Percentiles rank a stretch among this genome's conserved stretches.
Evolutionary conservation across 2,329 filamentous ascomycete genomes (phyloP).

Genomic region (Pyricularia grisea): DNA sequence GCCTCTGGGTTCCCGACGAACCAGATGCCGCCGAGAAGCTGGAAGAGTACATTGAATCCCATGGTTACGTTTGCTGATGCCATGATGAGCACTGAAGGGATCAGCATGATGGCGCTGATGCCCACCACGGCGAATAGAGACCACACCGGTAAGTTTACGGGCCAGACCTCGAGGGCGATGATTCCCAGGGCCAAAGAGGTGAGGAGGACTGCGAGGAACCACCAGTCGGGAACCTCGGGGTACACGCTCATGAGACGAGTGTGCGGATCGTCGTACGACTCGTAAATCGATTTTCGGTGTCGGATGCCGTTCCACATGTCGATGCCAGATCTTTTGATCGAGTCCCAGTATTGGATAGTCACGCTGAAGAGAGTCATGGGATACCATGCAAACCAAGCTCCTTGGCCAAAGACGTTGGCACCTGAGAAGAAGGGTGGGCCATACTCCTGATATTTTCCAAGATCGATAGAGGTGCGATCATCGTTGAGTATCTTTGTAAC

Average conservation of each 20-base stretch:
- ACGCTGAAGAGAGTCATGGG: constrained; percentile 6
- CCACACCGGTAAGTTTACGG: constrained; percentile 18
- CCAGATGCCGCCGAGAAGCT: constrained; percentile 28
- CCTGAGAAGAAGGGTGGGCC: constrained; percentile 8
- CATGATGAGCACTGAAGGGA: constrained; percentile 30
- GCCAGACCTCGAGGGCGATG: constrained; percentile 19
- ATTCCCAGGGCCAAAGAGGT: constrained; percentile 17
- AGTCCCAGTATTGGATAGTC: constrained; percentile 6
- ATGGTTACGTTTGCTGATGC: constrained; percentile 33
- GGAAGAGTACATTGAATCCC: constrained; percentile 27
- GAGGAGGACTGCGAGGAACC: constrained; percentile 31
- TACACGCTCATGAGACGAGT: constrained; percentile 32
- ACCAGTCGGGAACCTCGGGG: constrained; percentile 39
- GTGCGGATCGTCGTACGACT: constrained; percentile 31
- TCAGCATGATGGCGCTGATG: constrained; percentile 28
- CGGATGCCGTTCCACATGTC: constrained; percentile 28
- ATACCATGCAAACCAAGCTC: constrained; percentile 4
- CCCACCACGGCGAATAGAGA: constrained; percentile 20
- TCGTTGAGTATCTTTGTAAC: constrained; percentile 30
- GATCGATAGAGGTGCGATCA: constrained; percentile 17
- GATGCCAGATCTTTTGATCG: constrained; percentile 26
- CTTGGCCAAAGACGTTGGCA: constrained; percentile 4
- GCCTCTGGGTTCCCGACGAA: constrained; percentile 19
- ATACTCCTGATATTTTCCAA: not conserved
- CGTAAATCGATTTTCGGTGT: constrained; percentile 29